Percentiles rank a stretch among this genome's conserved stretches.
Evolutionary conservation across 495 filamentous ascomycete species (phyloP).

Genomic region (Penicillium soppii): DNA sequence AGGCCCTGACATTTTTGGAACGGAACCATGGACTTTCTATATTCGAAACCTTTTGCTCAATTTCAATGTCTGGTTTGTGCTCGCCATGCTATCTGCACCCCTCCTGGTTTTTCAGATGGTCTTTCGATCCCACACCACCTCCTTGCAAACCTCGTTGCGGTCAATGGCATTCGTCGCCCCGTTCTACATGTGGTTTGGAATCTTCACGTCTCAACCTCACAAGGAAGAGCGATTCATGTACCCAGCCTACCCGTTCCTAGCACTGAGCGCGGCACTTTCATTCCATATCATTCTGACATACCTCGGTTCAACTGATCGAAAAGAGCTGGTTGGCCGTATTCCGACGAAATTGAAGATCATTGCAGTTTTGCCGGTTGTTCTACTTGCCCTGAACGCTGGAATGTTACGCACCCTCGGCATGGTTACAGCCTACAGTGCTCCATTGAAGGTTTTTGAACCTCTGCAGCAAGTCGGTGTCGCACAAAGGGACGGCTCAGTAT

Average conservation of each 20-base stretch:
- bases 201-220: constrained; percentile 90
- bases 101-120: constrained; percentile 51
- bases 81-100: constrained; percentile 75
- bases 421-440: constrained; percentile 81
- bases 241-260: constrained; percentile 87
- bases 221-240: constrained; percentile 99
- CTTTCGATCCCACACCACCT: constrained; percentile 38
- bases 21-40: constrained; percentile 97
- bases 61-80: constrained; percentile 90
- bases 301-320: constrained; percentile 66
- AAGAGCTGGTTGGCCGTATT: constrained; percentile 63
- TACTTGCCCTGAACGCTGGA: constrained; percentile 60
- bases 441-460: constrained; percentile 70
- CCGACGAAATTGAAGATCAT: constrained; percentile 67
- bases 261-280: constrained; percentile 86
- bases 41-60: constrained; percentile 88
- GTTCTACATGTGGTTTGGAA: constrained; percentile 91
- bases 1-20: constrained; percentile 93
- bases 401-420: constrained; percentile 76
- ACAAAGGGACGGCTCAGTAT: constrained; percentile 66
- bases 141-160: constrained; percentile 54
- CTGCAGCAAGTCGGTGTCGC: constrained; percentile 49
- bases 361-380: constrained; percentile 53
- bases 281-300: constrained; percentile 74
- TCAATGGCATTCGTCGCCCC: constrained; percentile 75